Conservation (phyloP, 176 grass and related monocot species). For the Leersia perrieri region DNA sequence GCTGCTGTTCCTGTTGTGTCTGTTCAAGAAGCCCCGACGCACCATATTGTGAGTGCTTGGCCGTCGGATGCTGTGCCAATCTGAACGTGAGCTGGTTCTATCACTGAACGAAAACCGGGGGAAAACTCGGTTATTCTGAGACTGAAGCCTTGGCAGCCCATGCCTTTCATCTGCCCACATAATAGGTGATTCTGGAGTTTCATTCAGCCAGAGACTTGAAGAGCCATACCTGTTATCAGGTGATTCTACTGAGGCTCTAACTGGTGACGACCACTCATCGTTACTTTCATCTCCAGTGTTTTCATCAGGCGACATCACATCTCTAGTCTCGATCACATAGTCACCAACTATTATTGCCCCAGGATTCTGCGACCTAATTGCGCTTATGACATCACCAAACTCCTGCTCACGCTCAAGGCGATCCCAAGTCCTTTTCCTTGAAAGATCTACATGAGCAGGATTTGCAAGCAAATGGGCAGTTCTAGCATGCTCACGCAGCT, state of each 20-base stretch:
- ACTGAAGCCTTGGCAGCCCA: slow-evolving; percentile 21
- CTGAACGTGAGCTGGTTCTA: slow-evolving; percentile 44
- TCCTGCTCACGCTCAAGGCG: slow-evolving; percentile 84
- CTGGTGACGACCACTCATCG: slow-evolving; percentile 53
- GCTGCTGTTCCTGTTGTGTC: neutral
- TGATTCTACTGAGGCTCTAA: slow-evolving; percentile 37
- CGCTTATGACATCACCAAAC: slow-evolving; percentile 81
- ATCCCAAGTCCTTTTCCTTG: slow-evolving; percentile 73
- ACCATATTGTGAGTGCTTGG: slow-evolving; percentile 23
- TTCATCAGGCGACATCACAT: slow-evolving; percentile 37
- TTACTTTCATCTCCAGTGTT: slow-evolving; percentile 46
- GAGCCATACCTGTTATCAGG: slow-evolving; percentile 26
- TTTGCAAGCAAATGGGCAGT: slow-evolving; percentile 53
- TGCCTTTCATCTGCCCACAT: slow-evolving; percentile 45
- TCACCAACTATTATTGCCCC: slow-evolving; percentile 90
- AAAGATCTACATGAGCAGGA: slow-evolving; percentile 62
- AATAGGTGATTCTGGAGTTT: slow-evolving; percentile 37
- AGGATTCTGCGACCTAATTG: slow-evolving; percentile 86
- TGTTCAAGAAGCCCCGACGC: slow-evolving; percentile 26
- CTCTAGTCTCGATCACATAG: slow-evolving; percentile 75
- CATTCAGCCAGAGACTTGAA: slow-evolving; percentile 29
- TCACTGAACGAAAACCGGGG: slow-evolving; percentile 20
- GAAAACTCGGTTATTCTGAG: slow-evolving; percentile 15
- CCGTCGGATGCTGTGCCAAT: slow-evolving; percentile 37
- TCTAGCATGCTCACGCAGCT: slow-evolving; percentile 84